Evolutionary conservation across 2,329 filamentous ascomycete genomes (phyloP), one percentile per base, ranked within the genome.

Genomic region (Myriangium duriaei): DNA sequence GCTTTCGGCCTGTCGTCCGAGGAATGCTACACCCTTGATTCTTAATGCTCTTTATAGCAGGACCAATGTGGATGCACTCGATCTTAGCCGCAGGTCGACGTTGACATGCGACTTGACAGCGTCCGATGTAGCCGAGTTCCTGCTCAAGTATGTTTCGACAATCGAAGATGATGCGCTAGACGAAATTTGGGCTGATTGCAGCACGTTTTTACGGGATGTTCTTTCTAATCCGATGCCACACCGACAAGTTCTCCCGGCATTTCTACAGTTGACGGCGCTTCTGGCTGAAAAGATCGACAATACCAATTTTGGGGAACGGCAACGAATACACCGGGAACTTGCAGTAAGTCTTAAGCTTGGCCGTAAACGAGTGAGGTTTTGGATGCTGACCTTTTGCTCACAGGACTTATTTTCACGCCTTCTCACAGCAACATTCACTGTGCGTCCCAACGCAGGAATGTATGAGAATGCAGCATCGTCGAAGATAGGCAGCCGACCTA

Each of bases 91-190:
- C 32, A 85, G 86, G 57, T 96, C 88, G 11, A 92, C 84, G 2
- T 65, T 96, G 55, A 93, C 88, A 0, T 82, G 91, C 12, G 79
- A 83, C 33, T 63, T 98, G 7, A 76, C 77, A 38, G 86, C 95
- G 51, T 73, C 75, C 1, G 87, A 95, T 51, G 66, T 98, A 9
- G 83, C 88, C 6, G 74, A 81, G 6, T 98, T 98, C 56, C 61
- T 96, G 31, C 82, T 94, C 5, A 82, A 91, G 45, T 98, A 98
- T 57, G 80, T 86, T 1, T 74, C 74, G 18, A 91, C 87, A 0
- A 68, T 96, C 10, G 91, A 98, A 52, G 91, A 98, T 51, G 91
- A 98, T 63, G 82, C 91, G 11, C 88, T 95, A 72, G 91, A 98
- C 51, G 91, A 98, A 59, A 94, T 98, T 34, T 98, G 91, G 91